Evolutionary conservation across 2,329 filamentous ascomycete species (phyloP), one percentile per base, ranked within the genome.

Genomic region (Fusarium sp.): DNA sequence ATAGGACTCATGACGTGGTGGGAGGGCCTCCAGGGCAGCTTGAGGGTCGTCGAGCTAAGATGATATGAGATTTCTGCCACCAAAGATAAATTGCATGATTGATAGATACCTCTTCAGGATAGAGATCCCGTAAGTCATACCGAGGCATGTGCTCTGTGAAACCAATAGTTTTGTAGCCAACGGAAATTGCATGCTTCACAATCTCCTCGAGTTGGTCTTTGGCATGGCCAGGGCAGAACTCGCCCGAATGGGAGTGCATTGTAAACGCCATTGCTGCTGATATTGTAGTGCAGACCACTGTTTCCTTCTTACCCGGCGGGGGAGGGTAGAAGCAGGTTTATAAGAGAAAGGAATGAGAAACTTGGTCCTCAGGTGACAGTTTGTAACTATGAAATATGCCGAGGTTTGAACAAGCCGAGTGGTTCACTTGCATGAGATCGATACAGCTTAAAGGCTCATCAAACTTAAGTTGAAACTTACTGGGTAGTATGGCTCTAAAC

Each of bases 141-240:
- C 95, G 91, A 10, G 95, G 94, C 89, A 99, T 98, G 81, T 99
- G 96, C 81, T 99, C 96, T 2, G 94, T 97, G 62, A 99, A 81
- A 24, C 92, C 94, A 77, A 98, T 94, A 22, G 92, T 92, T 67
- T 90, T 88, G 87, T 97, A 96, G 45, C 92, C 91, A 66, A 91
- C 86, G 49, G 85, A 81, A 72, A 98, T 93, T 70, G 95, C 95
- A 14, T 90, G 87, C 76, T 90, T 87, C 74, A 98, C 84, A 51
- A 98, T 88, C 71, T 94, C 90, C 79, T 98, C 95, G 12, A 99
- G 87, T 22, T 89, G 87, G 78, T 97, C 90, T 77, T 91, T 90
- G 53, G 96, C 96, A 83, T 99, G 96, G 74, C 91, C 89, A 12
- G 91, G 91, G 83, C 96, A 99, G 84, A 99, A 99, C 79, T 99